phyloP scores from a whole-genome alignment of 192 early-diverging fungal species.

The Geosiphon pyriformis region DNA sequence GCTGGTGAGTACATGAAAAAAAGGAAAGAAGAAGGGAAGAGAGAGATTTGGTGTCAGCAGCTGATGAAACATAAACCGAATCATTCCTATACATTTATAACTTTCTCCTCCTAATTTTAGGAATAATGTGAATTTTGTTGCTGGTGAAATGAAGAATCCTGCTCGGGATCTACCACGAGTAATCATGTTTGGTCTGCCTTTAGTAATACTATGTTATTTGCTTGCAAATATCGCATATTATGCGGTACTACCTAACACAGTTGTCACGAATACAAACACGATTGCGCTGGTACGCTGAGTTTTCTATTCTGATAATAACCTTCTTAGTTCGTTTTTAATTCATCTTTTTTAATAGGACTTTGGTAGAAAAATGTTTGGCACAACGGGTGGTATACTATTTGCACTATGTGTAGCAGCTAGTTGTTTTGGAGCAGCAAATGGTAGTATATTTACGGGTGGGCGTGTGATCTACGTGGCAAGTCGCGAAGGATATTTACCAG shows the following conservation, averaged over 20 bases:
- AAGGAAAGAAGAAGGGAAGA: too few relatives aligned
- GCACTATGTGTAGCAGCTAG: slow-evolving; percentile 64
- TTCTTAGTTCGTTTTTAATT: not conserved
- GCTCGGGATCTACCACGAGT: slow-evolving; percentile 73
- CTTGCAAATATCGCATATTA: slow-evolving; percentile 81
- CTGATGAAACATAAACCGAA: not conserved
- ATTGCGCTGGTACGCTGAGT: slow-evolving; percentile 43
- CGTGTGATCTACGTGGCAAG: slow-evolving; percentile 65
- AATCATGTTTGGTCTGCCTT: slow-evolving; percentile 66
- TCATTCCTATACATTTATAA: not conserved
- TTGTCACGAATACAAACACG: slow-evolving; percentile 60
- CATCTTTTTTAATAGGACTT: slow-evolving; percentile 47
- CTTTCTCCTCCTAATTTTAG: slow-evolving; percentile 29
- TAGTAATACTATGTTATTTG: slow-evolving; percentile 70
- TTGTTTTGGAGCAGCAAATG: slow-evolving; percentile 77
- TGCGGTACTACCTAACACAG: slow-evolving; percentile 64
- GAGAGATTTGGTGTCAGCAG: too few relatives aligned
- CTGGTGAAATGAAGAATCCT: slow-evolving; percentile 81
- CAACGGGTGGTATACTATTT: slow-evolving; percentile 60
- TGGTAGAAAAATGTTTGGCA: slow-evolving; percentile 65
- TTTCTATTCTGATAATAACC: not conserved
- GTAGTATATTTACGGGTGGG: slow-evolving; percentile 66
- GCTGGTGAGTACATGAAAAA: slow-evolving; percentile 43
- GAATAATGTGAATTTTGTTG: slow-evolving; percentile 76
- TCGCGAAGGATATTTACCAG: slow-evolving; percentile 61